Evolutionary conservation across 1,284 basidiomycete species (phyloP), one percentile per base, ranked within the genome.

Genomic region (Tranzscheliella williamsii): DNA sequence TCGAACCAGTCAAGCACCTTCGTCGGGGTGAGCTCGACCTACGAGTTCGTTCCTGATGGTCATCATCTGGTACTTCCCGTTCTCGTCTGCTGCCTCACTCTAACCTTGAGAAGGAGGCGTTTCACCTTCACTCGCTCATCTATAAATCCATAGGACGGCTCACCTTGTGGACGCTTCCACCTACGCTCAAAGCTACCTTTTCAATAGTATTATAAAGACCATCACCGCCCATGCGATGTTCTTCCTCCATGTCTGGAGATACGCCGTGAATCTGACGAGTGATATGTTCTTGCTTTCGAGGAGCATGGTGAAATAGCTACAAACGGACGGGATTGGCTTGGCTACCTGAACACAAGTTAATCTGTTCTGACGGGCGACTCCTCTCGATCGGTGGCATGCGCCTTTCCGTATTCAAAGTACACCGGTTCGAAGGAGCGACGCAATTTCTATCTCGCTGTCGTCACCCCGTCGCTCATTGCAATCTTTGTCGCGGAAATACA

Each of bases 1-100:
- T 85, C 85, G 80, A 97, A 98, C 94, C 94, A 99, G 53, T 90
- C 92, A 31, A 85, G 81, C 34, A 95, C 93, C 78, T 95, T 92
- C 64, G 86, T 82, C 8, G 91, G 89, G n/a, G n/a, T n/a, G n/a
- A n/a, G n/a, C n/a, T 0, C 83, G 84, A 62, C 80, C 81, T 52
- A 79, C 84, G n/a, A 81, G 79, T 46, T 81, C 79, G 47, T 78
- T 84, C 23, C 82, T 68, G 36, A 72, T 73, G 71, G 72, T 73
- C 51, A 77, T 86, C 53, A 84, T 80, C 41, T 65, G 55, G 38
- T 50, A 47, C 21, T 49, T 53, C 34, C 84, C 17, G 85, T 84
- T 56, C 37, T 71, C 32, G 44, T 45, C n/a, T 61, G 69, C 73
- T 85, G 39, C 82, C 83, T 73, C 13, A 81, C 84, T 9, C 77